Evolutionary conservation across 176 grass and related monocot genomes (phyloP).

Genomic region (Aegilops bicornis): DNA sequence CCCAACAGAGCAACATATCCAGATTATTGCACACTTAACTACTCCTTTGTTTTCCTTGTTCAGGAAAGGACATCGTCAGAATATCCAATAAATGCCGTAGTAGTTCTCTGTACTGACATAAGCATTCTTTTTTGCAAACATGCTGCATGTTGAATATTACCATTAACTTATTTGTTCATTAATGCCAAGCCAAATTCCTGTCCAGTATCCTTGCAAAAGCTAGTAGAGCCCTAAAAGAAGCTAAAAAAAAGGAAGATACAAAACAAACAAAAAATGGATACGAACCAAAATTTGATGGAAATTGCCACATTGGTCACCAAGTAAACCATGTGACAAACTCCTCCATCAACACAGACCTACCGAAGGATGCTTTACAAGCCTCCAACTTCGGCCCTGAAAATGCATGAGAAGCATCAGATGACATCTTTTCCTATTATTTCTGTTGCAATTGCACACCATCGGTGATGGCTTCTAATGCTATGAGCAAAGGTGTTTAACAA

Average conservation of each 20-base stretch:
- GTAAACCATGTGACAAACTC: constrained; percentile 62
- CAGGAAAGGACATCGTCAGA: not conserved
- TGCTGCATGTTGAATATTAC: constrained; percentile 5
- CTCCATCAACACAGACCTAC: constrained; percentile 55
- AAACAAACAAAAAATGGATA: constrained; percentile 18
- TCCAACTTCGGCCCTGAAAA: constrained; percentile 74
- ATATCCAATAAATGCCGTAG: not conserved
- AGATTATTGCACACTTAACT: not conserved
- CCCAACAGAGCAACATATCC: not conserved
- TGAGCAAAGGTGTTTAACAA: constrained; percentile 7
- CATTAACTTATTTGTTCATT: not conserved
- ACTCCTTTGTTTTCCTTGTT: not conserved
- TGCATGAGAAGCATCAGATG: constrained; percentile 55
- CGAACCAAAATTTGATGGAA: constrained; percentile 59
- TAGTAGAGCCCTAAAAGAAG: constrained; percentile 11
- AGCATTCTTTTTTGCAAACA: not conserved
- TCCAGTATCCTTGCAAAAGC: constrained; percentile 15
- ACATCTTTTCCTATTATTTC: constrained; percentile 23
- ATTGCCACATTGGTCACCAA: constrained; percentile 60
- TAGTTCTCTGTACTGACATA: not conserved
- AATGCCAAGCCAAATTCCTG: not conserved
- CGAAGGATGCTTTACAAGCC: constrained; percentile 76
- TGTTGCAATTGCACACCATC: constrained; percentile 24
- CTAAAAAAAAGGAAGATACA: not conserved
- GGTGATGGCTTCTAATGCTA: not conserved